Base-by-base conservation (phyloP, 768 basidiomycete species). In the Pulveroboletus frians region DNA sequence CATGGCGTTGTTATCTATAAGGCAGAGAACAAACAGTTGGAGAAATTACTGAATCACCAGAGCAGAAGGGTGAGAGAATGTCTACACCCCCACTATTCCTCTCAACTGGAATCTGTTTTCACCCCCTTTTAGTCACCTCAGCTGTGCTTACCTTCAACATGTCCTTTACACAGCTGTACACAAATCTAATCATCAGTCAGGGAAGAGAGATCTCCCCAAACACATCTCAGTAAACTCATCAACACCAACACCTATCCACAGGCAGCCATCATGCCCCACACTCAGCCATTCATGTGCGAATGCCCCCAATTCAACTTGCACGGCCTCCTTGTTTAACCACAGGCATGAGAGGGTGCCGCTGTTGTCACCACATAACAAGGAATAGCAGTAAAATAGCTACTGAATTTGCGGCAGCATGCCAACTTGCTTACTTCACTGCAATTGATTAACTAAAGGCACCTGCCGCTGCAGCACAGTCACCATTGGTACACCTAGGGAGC, bases 151-250 rank as follows among this genome's bases (percentile, higher is more conserved):
- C 70, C 76, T 78, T 64, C 65, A 77, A 59, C 42, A 84, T 77
- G 55, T 86, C 86, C 65, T 83, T 88, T n/a, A n/a, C n/a, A n/a
- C 53, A 90, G 67, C 47, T 77, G 80, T 3, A 81, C 87, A 61
- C 85, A 89, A 34, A 89, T 77, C 88, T 89, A 53, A 3, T 5
- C 8, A 13, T 14, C 30, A 11, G 10, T 31, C 30, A 11, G 10
- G 30, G 3, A 13, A 13, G 10, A 10, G 11, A 2, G 30, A 13
- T 69, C 11, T n/a, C n/a, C 10, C 27, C 1, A 3, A 1, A 29
- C 30, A 10, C 31, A 44, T 88, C 80, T 94, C 91, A 41, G 93
- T 73, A 65, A 94, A 94, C 62, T 90, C 89, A 55, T 94, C 88
- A 60, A 91, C 82, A 53, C 83, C 81, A 41, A 96, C 69, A 23